A percentile compares a stretch with the other conserved stretches of the same genome.
Conservation (phyloP, 1,284 basidiomycete species). For the Afroboletus lepidellus region DNA sequence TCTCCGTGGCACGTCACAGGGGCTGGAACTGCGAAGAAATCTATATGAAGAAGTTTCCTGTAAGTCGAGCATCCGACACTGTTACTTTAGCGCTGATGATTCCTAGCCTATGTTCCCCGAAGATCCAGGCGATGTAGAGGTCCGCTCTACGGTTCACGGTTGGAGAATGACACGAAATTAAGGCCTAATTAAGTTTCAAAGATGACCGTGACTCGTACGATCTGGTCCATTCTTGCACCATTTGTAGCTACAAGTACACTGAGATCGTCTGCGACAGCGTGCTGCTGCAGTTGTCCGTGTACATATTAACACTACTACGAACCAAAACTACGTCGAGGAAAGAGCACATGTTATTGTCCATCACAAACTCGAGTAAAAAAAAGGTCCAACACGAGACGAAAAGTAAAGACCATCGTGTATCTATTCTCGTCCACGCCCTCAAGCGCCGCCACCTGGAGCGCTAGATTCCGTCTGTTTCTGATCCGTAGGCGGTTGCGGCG, state of each 20-base stretch:
- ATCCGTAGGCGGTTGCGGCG: conserved; percentile 5
- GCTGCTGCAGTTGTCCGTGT: background rate
- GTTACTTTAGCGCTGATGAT: background rate
- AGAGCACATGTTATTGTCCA: background rate
- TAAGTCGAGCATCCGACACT: conserved; percentile 31
- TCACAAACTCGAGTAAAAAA: background rate
- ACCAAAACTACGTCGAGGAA: background rate
- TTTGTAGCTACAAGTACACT: background rate
- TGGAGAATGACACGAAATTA: conserved; percentile 54
- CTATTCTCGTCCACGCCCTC: background rate
- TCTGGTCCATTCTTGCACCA: no score
- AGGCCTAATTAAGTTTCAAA: background rate
- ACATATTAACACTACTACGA: background rate
- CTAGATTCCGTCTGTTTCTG: conserved; percentile 11
- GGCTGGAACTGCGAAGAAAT: conserved; percentile 82
- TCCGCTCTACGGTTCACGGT: conserved; percentile 76
- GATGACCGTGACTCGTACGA: no score
- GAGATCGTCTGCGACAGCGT: background rate
- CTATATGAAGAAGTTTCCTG: conserved; percentile 63
- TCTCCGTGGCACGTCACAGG: conserved; percentile 58
- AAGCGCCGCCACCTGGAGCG: background rate
- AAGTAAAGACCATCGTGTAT: background rate
- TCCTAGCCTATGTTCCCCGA: conserved; percentile 83
- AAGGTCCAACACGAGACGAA: background rate
- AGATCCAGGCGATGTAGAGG: conserved; percentile 74